These are phyloP conservation scores for Claviceps digitariae DNA, from an alignment of 2,329 filamentous ascomycete species.

Conservation along the genomic window DNA sequence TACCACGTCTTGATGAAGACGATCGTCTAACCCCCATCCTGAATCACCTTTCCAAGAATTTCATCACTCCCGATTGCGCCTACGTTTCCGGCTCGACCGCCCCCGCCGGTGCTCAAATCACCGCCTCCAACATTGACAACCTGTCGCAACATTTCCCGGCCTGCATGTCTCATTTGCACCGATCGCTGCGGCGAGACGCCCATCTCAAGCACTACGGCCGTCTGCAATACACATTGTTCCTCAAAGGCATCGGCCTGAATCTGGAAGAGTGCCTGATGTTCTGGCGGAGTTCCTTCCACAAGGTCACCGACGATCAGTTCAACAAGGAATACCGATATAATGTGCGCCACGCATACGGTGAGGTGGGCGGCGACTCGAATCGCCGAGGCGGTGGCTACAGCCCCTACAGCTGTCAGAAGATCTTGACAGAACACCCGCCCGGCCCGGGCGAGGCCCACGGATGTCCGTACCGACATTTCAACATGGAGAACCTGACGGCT, in stretches of 20 bases:
- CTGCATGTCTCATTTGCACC: slow-evolving; percentile 89
- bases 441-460: slow-evolving; percentile 82
- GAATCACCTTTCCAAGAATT: slow-evolving; percentile 82
- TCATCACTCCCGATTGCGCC: slow-evolving; percentile 76
- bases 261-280: slow-evolving; percentile 88
- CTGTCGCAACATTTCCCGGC: slow-evolving; percentile 75
- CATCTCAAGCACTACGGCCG: slow-evolving; percentile 91
- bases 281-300: slow-evolving; percentile 77
- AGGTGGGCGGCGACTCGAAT: slow-evolving; percentile 86
- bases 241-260: slow-evolving; percentile 86
- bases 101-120: slow-evolving; percentile 59
- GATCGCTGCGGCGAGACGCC: slow-evolving; percentile 68
- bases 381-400: slow-evolving; percentile 77
- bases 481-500: slow-evolving; percentile 66
- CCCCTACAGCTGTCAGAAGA: slow-evolving; percentile 89
- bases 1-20: slow-evolving; percentile 90
- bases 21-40: slow-evolving; percentile 64
- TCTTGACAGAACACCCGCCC: slow-evolving; percentile 77
- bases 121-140: slow-evolving; percentile 64
- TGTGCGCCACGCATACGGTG: slow-evolving; percentile 85
- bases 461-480: slow-evolving; percentile 93
- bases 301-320: slow-evolving; percentile 85
- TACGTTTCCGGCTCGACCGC: slow-evolving; percentile 53
- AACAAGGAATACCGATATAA: slow-evolving; percentile 98
- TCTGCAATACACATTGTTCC: slow-evolving; percentile 88